Evolutionary conservation across 371 early-diverging fungal species (phyloP), one percentile per base, ranked within the genome.

Genomic region (Mucor racemosus): DNA sequence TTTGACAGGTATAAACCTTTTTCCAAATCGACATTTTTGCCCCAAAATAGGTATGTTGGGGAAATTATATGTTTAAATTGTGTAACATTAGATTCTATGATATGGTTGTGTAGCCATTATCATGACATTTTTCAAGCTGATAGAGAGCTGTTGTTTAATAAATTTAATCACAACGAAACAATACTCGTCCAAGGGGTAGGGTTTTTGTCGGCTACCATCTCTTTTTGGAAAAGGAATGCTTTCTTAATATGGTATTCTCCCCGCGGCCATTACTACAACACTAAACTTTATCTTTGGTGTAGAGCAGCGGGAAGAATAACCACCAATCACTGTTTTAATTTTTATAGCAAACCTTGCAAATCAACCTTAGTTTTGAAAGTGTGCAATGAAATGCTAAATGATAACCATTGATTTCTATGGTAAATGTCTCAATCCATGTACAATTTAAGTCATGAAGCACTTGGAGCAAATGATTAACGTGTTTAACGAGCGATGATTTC

Each of bases 41-140:
- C 65, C 67, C 62, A 67, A 67, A 67, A 67, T 36, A 61, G 42
- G 34, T 40, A 65, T 65, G 58, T 67, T 62, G 67, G 67, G 67
- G 67, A n/a, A 36, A 62, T 53, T 31, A 46, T 40, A 21, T 42
- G 11, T 55, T 58, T 8, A 35, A 19, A 10, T 21, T n/a, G 64
- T 64, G 58, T 64, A 41, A 64, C 64, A 56, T 35, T 19, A 35
- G 36, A 34, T 56, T 26, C 33, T 26, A 11, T 8, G 26, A 15
- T 34, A 26, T 53, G 53, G 13, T 26, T 53, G 53, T 53, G 53
- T 53, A 31, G 26, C 53, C 5, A 21, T 6, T 31, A 26, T 31
- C 11, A 53, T 53, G 53, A 6, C 53, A 26, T 6, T 53, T 53
- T 14, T 38, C 11, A 2, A 26, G 26, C 26, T 38, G 7, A 9